Base-by-base conservation (phyloP, 192 early-diverging fungal species). In the Coemansia sp. region DNA sequence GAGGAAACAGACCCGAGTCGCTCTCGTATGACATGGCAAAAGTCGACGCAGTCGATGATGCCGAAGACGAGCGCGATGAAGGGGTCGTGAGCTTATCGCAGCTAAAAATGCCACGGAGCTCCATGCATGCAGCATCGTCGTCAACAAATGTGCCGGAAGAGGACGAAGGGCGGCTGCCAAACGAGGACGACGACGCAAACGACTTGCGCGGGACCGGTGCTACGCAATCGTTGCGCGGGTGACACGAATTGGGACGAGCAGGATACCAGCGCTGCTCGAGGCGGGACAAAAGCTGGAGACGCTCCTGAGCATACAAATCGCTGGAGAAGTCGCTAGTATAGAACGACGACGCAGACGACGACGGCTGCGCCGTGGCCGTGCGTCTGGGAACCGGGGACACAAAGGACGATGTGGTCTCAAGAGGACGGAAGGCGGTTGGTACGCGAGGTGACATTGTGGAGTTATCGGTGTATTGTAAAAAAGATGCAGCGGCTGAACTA, bases 391-490 rank as follows among this genome's bases (percentile, higher is more conserved):
- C 56, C 7, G 57, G 42, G 3, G 47, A 23, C 43, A 50, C 69
- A 46, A 63, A 68, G 12, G 62, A 61, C 14, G 52, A 48, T 18
- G 61, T 58, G 24, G 62, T 69, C 45, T 76, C 73, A 51, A 76
- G 73, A n/a, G 73, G 73, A 44, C 73, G 73, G 63, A 76, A 76
- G 24, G 73, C 73, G 47, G 73, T 76, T 42, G 66, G 73, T 9
- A 76, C 73, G 59, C 73, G 42, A 52, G 71, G 18, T 23, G 67
- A 66, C 73, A 76, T 76, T 34, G 21, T 30, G 38, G 38, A n/a
- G 39, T 24, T 10, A 12, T 54, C 13, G 19, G 21, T 22, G 4
- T 30, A 7, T 14, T 43, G 8, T 15, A 14, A 39, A 42, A 19
- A 45, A 2, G 38, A 42, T 23, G 38, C 30, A 52, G 24, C 7